Evolutionary conservation across 148 eudicot genomes (phyloP), one percentile per base, ranked within the genome.

Genomic region (Heliosperma pusillum): DNA sequence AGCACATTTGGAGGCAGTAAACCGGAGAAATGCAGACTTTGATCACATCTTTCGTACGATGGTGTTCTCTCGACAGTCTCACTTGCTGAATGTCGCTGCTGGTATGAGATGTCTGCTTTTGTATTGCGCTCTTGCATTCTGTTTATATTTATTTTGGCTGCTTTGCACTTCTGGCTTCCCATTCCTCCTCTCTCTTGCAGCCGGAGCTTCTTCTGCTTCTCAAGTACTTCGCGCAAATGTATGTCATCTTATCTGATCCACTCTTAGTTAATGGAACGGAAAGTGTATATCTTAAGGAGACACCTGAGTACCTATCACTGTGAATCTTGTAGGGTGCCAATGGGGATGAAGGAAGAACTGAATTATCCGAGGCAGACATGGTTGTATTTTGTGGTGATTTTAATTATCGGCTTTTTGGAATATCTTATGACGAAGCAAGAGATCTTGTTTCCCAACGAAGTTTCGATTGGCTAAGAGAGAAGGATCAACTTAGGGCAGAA

Each of bases 371-470:
- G 75, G 93, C 99, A 62, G 99, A 95, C 82, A 79, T 95, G 92
- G 94, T 95, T 61, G 82, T 90, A 59, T 95, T 95, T 79, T 66
- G 74, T 61, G 99, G 99, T 27, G 99, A 95, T 81, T 95, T 95
- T 66, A 95, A 95, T 76, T 95, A 95, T 78, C 94, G 97, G 27
- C 97, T 95, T 63, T 92, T 92, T 79, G 99, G 97, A 55, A 92
- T 95, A 83, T 89, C 99, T 42, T 95, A 95, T 80, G 99, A 95
- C 74, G 99, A 95, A 80, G 99, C 99, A 73, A 88, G 99, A 74
- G 99, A 95, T 70, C 87, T 95, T 73, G 97, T 95, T 71, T 95
- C 99, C 15, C 99, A 95, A 84, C 88, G 99, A 86, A 88, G 97
- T 74, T 95, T 95, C 20, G 99, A 95, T 59, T 95, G 99, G 98